These are phyloP conservation scores for Leishmania braziliensis DNA, from an alignment of 208 protist genomes.

Conservation along the genomic window DNA sequence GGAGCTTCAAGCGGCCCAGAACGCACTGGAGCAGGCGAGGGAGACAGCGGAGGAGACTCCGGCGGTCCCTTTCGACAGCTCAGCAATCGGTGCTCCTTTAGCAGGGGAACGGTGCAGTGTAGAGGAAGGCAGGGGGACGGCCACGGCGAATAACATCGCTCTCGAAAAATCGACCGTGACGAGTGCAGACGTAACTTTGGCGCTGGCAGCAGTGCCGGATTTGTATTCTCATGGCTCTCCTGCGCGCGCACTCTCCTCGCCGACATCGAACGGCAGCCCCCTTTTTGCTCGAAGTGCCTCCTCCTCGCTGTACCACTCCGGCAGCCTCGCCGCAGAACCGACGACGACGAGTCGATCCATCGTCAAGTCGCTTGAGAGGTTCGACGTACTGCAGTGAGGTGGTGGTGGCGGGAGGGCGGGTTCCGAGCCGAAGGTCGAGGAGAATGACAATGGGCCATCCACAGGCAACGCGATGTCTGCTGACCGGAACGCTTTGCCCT, in stretches of 20 bases:
- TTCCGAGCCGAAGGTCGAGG: not conserved
- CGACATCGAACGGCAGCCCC: not conserved
- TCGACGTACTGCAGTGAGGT: not conserved
- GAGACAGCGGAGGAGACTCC: not conserved
- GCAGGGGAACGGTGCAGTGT: not conserved
- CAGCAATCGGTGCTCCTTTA: not conserved
- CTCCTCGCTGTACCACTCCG: not conserved
- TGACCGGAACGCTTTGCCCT: not conserved
- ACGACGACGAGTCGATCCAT: not conserved
- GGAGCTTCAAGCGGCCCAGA: not conserved
- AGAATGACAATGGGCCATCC: not conserved
- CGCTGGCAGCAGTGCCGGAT: not conserved
- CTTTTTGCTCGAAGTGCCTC: not conserved
- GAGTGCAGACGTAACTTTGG: slow-evolving; percentile 1
- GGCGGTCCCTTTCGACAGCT: not conserved
- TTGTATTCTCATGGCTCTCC: not conserved
- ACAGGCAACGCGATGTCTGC: not conserved
- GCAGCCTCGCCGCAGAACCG: slow-evolving; percentile 16
- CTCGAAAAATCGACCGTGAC: not conserved
- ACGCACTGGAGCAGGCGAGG: not conserved
- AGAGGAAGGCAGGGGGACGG: not conserved
- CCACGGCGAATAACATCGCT: not conserved
- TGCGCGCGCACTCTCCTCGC: not conserved
- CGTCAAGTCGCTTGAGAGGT: not conserved
- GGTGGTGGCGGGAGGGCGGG: not conserved